Evolutionary conservation across 495 filamentous ascomycete species (phyloP).

Genomic region (Neurospora cerealis): DNA sequence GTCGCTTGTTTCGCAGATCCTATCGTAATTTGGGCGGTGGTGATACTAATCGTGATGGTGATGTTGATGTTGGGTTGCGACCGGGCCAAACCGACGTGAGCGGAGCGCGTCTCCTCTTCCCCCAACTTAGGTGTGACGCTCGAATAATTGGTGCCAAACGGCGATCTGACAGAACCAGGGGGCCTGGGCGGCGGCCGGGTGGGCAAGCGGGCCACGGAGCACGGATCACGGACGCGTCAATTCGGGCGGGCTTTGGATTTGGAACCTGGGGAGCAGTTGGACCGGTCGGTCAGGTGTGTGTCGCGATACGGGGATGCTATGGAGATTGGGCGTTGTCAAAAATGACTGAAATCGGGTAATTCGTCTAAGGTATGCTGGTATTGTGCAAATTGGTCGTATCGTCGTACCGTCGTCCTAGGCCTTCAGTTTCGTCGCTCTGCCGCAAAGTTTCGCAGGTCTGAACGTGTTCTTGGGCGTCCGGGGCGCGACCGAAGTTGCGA

Average conservation of each 20-base stretch:
- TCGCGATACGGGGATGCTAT: not conserved
- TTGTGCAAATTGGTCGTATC: not conserved
- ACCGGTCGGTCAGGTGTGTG: not conserved
- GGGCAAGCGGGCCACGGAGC: not conserved
- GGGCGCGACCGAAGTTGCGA: conserved; percentile 9
- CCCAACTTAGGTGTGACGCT: not conserved
- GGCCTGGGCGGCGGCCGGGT: not conserved
- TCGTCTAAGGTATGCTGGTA: conserved; percentile 3
- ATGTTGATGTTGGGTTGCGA: conserved; percentile 1
- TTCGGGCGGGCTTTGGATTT: not conserved
- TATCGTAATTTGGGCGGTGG: not conserved
- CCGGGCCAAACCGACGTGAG: not conserved
- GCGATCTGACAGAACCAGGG: not conserved
- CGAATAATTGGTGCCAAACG: not conserved
- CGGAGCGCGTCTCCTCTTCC: conserved; percentile 5
- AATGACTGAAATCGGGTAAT: not conserved
- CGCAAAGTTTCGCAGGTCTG: not conserved
- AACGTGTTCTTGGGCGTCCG: not conserved
- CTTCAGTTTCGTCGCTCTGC: not conserved
- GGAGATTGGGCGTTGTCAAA: not conserved
- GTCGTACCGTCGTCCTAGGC: not conserved
- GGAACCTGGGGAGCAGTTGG: not conserved
- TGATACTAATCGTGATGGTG: not conserved
- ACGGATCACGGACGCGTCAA: not conserved
- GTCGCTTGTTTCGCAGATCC: not conserved